Conservation (phyloP, 192 early-diverging fungal species). For the Coemansia sp. region DNA sequence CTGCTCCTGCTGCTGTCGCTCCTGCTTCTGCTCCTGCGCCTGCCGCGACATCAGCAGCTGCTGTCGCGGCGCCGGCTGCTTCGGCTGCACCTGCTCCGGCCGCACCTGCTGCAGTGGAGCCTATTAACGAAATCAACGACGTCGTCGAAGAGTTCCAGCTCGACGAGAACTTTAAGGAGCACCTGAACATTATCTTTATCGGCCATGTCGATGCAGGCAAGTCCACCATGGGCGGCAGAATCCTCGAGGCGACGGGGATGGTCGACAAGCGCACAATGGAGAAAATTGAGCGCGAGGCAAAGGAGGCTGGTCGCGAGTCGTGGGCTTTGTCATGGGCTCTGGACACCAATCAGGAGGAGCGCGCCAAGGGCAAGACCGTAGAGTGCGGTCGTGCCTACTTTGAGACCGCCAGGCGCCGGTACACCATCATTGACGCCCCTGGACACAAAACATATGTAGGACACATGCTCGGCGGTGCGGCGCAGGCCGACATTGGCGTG, state of each 20-base stretch:
- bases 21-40: slow-evolving; percentile 27
- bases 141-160: slow-evolving; percentile 60
- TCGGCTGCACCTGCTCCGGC: not conserved
- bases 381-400: slow-evolving; percentile 98
- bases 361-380: slow-evolving; percentile 98
- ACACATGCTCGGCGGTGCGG: slow-evolving; percentile 93
- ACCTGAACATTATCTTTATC: slow-evolving; percentile 96
- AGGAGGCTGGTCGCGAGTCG: slow-evolving; percentile 92
- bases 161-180: slow-evolving; percentile 84
- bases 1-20: slow-evolving; percentile 14
- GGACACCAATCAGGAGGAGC: slow-evolving; percentile 94
- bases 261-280: slow-evolving; percentile 99
- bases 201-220: slow-evolving; percentile 98
- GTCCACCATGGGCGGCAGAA: slow-evolving; percentile 97
- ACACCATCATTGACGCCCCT: slow-evolving; percentile 97
- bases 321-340: slow-evolving; percentile 99
- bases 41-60: not conserved
- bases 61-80: not conserved
- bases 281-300: slow-evolving; percentile 98
- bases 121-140: slow-evolving; percentile 23
- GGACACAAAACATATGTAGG: slow-evolving; percentile 99
- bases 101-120: not conserved
- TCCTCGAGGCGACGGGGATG: slow-evolving; percentile 93
- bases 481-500: slow-evolving; percentile 94
- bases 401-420: slow-evolving; percentile 90